These are phyloP conservation scores for Zopfia rhizophila DNA, from an alignment of 2,329 filamentous ascomycete species.

Conservation along the genomic window DNA sequence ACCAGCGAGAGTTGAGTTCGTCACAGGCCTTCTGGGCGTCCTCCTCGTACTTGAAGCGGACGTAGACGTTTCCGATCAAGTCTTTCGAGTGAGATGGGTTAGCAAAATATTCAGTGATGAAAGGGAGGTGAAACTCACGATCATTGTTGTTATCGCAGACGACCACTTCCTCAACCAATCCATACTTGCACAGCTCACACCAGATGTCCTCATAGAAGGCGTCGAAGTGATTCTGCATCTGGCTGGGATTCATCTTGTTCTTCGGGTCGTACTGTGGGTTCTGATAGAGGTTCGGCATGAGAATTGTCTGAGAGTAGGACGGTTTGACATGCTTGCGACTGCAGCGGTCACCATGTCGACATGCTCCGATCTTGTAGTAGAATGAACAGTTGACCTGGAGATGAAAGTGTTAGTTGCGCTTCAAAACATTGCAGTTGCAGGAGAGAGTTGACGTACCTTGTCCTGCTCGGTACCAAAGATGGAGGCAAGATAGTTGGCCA, in stretches of 20 bases:
- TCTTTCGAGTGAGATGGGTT: conserved; percentile 63
- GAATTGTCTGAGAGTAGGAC: conserved; percentile 95
- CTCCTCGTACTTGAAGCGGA: conserved; percentile 99
- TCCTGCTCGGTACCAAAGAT: conserved; percentile 99
- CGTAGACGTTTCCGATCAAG: conserved; percentile 98
- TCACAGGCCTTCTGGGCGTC: conserved; percentile 93
- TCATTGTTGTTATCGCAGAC: conserved; percentile 99
- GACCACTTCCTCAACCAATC: conserved; percentile 95
- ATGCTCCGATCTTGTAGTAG: conserved; percentile 99
- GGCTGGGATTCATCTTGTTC: conserved; percentile 94
- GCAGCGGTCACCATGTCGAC: conserved; percentile 97
- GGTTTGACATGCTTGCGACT: conserved; percentile 99
- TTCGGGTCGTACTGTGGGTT: conserved; percentile 97
- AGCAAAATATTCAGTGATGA: background rate
- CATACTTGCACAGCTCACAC: conserved; percentile 99
- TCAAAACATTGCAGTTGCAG: conserved; percentile 1
- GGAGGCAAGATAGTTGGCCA: conserved; percentile 98
- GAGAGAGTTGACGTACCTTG: conserved; percentile 59
- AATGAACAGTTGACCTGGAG: conserved; percentile 93
- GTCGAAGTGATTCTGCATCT: conserved; percentile 99
- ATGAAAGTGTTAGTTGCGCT: conserved; percentile 19
- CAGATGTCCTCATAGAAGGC: conserved; percentile 99
- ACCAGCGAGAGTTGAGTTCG: conserved; percentile 93
- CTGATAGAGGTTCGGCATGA: conserved; percentile 98
- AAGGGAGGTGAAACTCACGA: conserved; percentile 64